Conservation (phyloP, 257 asterid species). For the Echites panduratus region DNA sequence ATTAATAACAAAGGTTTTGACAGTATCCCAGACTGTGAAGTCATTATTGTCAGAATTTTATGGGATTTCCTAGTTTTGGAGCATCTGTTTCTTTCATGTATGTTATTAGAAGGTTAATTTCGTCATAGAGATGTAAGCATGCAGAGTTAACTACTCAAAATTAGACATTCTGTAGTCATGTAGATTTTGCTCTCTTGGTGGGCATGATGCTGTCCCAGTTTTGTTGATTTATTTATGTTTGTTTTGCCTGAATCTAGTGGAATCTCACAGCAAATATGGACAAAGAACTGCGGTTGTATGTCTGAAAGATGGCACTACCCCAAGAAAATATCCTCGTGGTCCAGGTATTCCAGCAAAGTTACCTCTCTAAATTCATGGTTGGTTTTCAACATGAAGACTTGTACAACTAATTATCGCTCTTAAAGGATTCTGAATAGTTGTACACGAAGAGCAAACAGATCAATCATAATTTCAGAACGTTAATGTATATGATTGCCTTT, state of each 20-base stretch:
- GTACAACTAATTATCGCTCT: constrained; percentile 9
- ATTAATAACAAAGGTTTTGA: neutral
- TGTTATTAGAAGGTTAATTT: neutral
- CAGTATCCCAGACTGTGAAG: neutral
- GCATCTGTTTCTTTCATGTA: neutral
- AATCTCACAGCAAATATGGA: constrained; percentile 81
- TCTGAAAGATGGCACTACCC: constrained; percentile 63
- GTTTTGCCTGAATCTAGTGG: constrained; percentile 48
- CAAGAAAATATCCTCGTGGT: constrained; percentile 75
- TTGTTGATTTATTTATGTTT: neutral
- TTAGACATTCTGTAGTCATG: neutral
- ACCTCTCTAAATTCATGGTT: constrained; percentile 45
- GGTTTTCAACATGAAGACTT: neutral
- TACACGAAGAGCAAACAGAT: neutral
- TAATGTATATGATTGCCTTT: neutral
- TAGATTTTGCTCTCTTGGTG: neutral
- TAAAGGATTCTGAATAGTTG: neutral
- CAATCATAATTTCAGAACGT: neutral
- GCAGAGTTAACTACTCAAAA: neutral
- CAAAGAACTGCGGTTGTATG: constrained; percentile 85
- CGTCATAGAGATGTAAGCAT: neutral
- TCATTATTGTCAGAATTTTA: neutral
- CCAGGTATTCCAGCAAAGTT: constrained; percentile 84
- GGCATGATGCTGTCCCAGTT: neutral
- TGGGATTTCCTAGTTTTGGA: neutral